These are phyloP conservation scores for Camelina neglecta DNA, from an alignment of 345 rosid genomes.

Conservation along the genomic window DNA sequence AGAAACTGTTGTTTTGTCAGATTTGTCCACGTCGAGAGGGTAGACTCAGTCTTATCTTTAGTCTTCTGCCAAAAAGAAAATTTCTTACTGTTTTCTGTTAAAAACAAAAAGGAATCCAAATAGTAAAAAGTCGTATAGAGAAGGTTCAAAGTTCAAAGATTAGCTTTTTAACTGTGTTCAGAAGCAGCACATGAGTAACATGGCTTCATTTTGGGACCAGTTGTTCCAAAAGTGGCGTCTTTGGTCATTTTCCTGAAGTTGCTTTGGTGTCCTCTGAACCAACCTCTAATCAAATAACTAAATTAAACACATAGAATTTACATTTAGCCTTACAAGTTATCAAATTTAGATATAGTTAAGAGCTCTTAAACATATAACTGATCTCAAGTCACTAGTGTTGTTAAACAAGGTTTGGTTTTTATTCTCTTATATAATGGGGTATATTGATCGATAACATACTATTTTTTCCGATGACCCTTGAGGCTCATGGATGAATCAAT, in stretches of 20 bases:
- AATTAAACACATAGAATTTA: conserved; percentile 6
- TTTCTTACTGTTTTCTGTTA: conserved; percentile 36
- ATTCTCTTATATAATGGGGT: neutral
- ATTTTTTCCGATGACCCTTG: neutral
- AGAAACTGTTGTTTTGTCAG: conserved; percentile 40
- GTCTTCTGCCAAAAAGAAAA: conserved; percentile 25
- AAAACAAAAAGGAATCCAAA: conserved; percentile 31
- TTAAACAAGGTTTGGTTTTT: neutral
- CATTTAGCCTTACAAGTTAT: neutral
- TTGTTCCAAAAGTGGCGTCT: conserved; percentile 21
- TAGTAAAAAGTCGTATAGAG: conserved; percentile 24
- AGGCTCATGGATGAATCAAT: neutral
- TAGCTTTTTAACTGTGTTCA: conserved; percentile 30
- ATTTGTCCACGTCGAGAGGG: conserved; percentile 36
- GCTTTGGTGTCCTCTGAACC: conserved; percentile 1
- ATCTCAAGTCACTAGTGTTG: conserved; percentile 3
- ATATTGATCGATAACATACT: too few relatives aligned
- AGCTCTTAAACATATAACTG: neutral
- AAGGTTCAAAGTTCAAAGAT: conserved; percentile 35
- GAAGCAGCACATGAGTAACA: conserved; percentile 40
- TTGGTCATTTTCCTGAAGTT: conserved; percentile 20
- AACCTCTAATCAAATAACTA: conserved; percentile 25
- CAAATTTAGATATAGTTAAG: neutral
- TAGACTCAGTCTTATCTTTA: conserved; percentile 44
- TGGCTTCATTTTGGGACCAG: conserved; percentile 38